Percentiles rank a stretch among this genome's conserved stretches.
Conservation (phyloP, 2,329 filamentous ascomycete species). For the Dothistroma pini region DNA sequence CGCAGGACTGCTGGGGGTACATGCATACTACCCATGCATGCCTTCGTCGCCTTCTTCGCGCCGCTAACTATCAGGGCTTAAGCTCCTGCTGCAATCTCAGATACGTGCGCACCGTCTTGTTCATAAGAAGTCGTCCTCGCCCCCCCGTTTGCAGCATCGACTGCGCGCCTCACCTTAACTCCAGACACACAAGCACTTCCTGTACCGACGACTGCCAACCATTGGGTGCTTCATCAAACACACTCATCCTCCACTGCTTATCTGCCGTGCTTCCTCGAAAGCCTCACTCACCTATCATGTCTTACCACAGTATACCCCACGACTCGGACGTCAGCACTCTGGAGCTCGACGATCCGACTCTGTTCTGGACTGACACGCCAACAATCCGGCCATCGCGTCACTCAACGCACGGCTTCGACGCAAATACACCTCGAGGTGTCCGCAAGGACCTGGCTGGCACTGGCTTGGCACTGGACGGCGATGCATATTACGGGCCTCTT, state of each 20-base stretch:
- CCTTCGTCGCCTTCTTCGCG: background rate
- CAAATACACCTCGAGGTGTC: slow-evolving; percentile 15
- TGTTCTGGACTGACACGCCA: slow-evolving; percentile 6
- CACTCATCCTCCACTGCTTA: background rate
- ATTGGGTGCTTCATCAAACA: slow-evolving; percentile 9
- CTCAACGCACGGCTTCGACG: slow-evolving; percentile 4
- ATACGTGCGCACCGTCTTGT: background rate
- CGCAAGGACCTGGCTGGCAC: slow-evolving; percentile 10
- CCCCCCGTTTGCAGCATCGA: background rate
- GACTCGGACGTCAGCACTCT: slow-evolving; percentile 1
- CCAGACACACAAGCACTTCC: background rate
- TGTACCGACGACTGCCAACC: background rate
- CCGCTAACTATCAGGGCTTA: background rate
- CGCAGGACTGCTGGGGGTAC: background rate
- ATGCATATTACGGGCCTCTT: slow-evolving; percentile 13
- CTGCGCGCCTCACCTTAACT: slow-evolving; percentile 2
- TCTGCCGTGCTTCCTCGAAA: background rate
- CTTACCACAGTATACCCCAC: slow-evolving; percentile 8
- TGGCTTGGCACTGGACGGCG: slow-evolving; percentile 7
- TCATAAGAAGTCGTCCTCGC: background rate
- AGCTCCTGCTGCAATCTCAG: slow-evolving; percentile 2
- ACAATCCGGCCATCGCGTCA: slow-evolving; percentile 6
- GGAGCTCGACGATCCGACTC: slow-evolving; percentile 8
- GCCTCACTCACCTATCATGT: slow-evolving; percentile 12
- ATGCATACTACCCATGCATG: background rate